Conservation (phyloP, 768 basidiomycete species). For the Leccinum incarnatum region DNA sequence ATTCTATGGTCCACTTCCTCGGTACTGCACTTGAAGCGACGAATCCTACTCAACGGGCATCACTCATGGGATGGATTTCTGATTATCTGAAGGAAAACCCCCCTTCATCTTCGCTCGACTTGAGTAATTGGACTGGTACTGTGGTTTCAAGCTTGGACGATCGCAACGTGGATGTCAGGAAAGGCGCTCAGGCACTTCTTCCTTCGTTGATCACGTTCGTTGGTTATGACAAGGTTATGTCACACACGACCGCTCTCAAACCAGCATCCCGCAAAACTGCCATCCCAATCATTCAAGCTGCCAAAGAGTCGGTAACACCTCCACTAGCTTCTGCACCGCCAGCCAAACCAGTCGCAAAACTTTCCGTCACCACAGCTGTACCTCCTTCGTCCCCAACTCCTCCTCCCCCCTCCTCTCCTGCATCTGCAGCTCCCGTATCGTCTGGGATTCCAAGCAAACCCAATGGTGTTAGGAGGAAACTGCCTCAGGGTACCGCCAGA, state of each 20-base stretch:
- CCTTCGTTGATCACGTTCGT: conserved; percentile 69
- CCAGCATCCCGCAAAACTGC: conserved; percentile 86
- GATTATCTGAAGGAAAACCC: conserved; percentile 75
- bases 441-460: conserved; percentile 41
- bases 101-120: conserved; percentile 55
- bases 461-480: conserved; percentile 67
- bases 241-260: conserved; percentile 83
- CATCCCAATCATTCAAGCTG: conserved; percentile 84
- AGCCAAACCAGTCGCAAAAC: conserved; percentile 29
- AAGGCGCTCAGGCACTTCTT: conserved; percentile 80
- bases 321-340: conserved; percentile 29
- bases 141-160: conserved; percentile 85
- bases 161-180: conserved; percentile 86
- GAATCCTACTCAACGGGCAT: conserved; percentile 85
- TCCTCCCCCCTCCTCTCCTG: conserved; percentile 48
- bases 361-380: conserved; percentile 17
- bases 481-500: conserved; percentile 56
- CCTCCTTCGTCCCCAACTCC: conserved; percentile 35
- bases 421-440: conserved; percentile 34
- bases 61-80: conserved; percentile 73
- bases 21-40: conserved; percentile 77
- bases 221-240: conserved; percentile 84
- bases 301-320: conserved; percentile 48
- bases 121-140: conserved; percentile 62
- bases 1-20: conserved; percentile 75